These are phyloP conservation scores for Gelatoporia subvermispora DNA, from an alignment of 768 basidiomycete species.

Conservation along the genomic window DNA sequence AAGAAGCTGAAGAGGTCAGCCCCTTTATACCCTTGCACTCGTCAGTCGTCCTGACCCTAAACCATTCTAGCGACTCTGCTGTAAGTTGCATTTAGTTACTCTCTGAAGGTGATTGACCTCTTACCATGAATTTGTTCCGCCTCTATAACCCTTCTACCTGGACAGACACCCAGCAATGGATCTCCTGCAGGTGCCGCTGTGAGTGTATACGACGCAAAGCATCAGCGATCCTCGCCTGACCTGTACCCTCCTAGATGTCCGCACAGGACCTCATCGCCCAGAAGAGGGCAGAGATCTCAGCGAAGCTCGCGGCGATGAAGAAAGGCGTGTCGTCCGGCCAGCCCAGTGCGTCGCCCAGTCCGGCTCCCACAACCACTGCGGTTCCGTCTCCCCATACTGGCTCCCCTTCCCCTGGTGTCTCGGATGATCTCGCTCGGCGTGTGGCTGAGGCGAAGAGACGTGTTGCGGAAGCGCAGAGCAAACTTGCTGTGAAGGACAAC, in stretches of 20 bases:
- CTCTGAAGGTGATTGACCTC: constrained; percentile 66
- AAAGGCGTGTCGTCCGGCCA: constrained; percentile 22
- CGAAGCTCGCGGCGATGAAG: constrained; percentile 78
- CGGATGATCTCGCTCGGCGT: constrained; percentile 62
- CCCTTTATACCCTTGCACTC: neutral
- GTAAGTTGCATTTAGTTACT: constrained; percentile 52
- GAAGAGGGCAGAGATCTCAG: constrained; percentile 79
- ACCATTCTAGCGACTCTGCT: constrained; percentile 50
- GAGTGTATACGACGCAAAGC: constrained; percentile 22
- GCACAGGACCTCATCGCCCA: constrained; percentile 71
- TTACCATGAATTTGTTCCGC: constrained; percentile 48
- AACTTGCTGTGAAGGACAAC: constrained; percentile 71
- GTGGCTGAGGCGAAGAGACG: constrained; percentile 84
- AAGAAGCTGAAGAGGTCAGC: constrained; percentile 71
- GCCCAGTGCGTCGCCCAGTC: constrained; percentile 21
- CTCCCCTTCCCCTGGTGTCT: constrained; percentile 22
- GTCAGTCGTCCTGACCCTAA: neutral
- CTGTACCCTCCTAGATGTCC: constrained; percentile 31
- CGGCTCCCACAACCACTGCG: constrained; percentile 21
- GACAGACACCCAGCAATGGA: constrained; percentile 50
- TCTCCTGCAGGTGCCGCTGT: constrained; percentile 37
- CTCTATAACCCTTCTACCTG: constrained; percentile 61
- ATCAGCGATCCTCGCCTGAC: neutral
- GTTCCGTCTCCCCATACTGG: constrained; percentile 13
- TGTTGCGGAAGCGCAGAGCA: constrained; percentile 78